Evolutionary conservation across 2,329 filamentous ascomycete genomes (phyloP).

Genomic region (Phialophora chinensis): DNA sequence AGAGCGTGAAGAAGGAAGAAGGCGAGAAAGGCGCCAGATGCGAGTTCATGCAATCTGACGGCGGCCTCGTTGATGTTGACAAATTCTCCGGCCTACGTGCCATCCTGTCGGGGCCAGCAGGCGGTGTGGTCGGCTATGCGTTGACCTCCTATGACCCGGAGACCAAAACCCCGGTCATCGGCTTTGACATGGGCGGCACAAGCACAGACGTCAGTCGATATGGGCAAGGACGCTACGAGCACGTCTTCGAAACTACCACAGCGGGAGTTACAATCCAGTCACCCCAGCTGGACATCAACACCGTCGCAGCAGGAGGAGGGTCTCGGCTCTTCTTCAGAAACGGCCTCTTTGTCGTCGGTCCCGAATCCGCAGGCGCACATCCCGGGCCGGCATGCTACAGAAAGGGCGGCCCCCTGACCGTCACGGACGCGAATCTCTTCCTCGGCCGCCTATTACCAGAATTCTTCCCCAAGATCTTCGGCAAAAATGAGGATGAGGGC

Average conservation of each 20-base stretch:
- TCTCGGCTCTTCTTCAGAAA: conserved; percentile 80
- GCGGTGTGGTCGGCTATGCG: conserved; percentile 90
- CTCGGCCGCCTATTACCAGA: conserved; percentile 85
- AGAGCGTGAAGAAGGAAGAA: conserved; percentile 70
- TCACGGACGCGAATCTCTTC: conserved; percentile 90
- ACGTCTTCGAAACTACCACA: conserved; percentile 92
- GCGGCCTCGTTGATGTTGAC: conserved; percentile 64
- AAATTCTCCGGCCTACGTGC: conserved; percentile 83
- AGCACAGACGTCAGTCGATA: conserved; percentile 91
- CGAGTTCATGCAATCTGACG: conserved; percentile 96
- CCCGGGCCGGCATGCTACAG: conserved; percentile 91
- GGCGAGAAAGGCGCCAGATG: conserved; percentile 76
- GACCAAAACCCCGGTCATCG: conserved; percentile 84
- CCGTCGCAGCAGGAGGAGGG: conserved; percentile 82
- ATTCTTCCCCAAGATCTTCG: conserved; percentile 96
- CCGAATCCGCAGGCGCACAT: conserved; percentile 88
- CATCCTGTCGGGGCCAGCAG: conserved; percentile 89
- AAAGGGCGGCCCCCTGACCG: conserved; percentile 86
- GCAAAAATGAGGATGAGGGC: conserved; percentile 82
- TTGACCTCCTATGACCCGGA: conserved; percentile 85
- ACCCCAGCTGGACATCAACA: conserved; percentile 92
- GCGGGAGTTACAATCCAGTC: conserved; percentile 94
- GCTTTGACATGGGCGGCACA: conserved; percentile 95
- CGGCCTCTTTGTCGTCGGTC: conserved; percentile 88
- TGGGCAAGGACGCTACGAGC: conserved; percentile 83